Evolutionary conservation across 805 yeast genomes (phyloP).

Genomic region (Metschnikowia picachoensis): DNA sequence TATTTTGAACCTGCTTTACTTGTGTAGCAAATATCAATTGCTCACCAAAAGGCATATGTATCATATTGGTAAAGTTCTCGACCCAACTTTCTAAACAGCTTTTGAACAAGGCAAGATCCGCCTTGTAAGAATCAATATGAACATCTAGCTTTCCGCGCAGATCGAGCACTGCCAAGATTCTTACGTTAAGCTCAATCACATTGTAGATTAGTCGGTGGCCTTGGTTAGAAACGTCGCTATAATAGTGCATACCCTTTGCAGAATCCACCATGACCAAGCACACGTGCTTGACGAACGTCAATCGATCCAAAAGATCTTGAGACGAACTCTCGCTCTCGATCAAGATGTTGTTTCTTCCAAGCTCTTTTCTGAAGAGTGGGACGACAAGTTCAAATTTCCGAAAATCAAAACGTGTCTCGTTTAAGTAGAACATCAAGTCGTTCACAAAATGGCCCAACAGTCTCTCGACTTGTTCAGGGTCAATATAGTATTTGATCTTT

Average conservation of each 20-base stretch:
- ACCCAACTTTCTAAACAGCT: conserved; percentile 3
- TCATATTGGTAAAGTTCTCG: neutral
- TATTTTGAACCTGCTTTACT: neutral
- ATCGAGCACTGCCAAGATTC: neutral
- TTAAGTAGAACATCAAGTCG: too few species aligned
- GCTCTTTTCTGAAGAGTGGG: too few species aligned
- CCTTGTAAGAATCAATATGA: neutral
- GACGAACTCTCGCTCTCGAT: neutral
- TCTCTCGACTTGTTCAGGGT: too few species aligned
- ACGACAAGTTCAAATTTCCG: too few species aligned
- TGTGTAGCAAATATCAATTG: neutral
- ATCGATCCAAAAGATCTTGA: neutral
- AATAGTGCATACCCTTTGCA: neutral
- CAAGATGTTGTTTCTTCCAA: neutral
- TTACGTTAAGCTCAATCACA: conserved; percentile 1
- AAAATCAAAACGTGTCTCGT: too few species aligned
- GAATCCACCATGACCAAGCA: neutral
- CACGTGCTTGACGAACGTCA: neutral
- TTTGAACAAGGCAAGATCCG: neutral
- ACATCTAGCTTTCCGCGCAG: conserved; percentile 1
- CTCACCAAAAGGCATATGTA: neutral
- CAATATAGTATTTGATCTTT: too few species aligned
- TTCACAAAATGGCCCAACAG: too few species aligned
- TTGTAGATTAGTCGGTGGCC: neutral
- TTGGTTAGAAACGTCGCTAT: neutral